Evolutionary conservation across 1,284 basidiomycete species (phyloP).

Genomic region (Rhodotorula sp.): DNA sequence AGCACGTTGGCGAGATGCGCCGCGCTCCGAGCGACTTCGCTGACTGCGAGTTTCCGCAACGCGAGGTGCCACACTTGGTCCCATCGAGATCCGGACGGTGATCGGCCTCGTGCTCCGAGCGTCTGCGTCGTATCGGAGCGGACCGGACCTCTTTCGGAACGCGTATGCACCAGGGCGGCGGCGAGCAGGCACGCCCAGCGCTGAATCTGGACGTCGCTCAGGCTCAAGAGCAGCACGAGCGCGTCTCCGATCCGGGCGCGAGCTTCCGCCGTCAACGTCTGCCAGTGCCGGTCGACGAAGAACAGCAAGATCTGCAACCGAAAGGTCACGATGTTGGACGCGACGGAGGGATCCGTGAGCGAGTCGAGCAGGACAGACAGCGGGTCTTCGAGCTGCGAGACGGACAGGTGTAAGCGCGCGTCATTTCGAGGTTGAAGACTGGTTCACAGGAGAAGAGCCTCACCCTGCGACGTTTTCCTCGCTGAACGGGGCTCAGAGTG

Average conservation of each 20-base stretch:
- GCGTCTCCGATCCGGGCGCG: constrained; percentile 59
- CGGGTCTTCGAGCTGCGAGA: constrained; percentile 51
- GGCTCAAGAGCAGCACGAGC: constrained; percentile 62
- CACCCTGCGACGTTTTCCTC: constrained; percentile 36
- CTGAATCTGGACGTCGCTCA: constrained; percentile 50
- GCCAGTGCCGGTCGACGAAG: constrained; percentile 73
- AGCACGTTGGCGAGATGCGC: constrained; percentile 66
- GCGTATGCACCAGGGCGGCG: constrained; percentile 55
- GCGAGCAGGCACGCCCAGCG: constrained; percentile 10
- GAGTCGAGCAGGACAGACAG: constrained; percentile 60
- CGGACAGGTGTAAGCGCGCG: background rate
- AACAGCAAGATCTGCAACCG: constrained; percentile 79
- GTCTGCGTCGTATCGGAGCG: background rate
- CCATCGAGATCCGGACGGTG: constrained; percentile 54
- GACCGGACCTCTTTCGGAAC: background rate
- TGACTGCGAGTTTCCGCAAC: constrained; percentile 66
- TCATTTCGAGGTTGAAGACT: too few species aligned
- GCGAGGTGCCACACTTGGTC: constrained; percentile 76
- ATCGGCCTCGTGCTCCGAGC: background rate
- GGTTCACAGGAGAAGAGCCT: background rate
- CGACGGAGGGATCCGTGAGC: constrained; percentile 51
- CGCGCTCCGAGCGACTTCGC: constrained; percentile 70
- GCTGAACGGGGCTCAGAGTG: constrained; percentile 13
- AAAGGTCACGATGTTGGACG: constrained; percentile 51
- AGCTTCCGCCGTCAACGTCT: constrained; percentile 58